Conservation (phyloP, 306 rosid species). For the Quercus engelmannii region DNA sequence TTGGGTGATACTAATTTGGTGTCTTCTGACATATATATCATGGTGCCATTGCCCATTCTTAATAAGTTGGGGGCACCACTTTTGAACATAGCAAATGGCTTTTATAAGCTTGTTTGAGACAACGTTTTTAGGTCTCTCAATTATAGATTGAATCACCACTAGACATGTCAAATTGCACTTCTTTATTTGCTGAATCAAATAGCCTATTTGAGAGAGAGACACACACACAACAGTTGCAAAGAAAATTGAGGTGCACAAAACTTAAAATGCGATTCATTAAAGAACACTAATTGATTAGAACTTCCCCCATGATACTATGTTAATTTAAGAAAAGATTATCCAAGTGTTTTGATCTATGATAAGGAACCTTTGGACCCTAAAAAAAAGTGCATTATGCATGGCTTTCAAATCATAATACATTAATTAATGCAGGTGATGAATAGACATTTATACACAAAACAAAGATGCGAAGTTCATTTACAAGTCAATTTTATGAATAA, state of each 20-base stretch:
- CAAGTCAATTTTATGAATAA: conserved; percentile 11
- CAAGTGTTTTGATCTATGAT: too few species aligned
- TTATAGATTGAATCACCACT: too few species aligned
- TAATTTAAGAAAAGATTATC: too few species aligned
- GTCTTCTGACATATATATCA: conserved; percentile 24
- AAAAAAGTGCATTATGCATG: background rate
- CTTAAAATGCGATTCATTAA: too few species aligned
- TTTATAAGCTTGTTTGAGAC: conserved; percentile 28
- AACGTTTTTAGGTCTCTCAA: background rate
- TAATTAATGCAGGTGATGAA: too few species aligned
- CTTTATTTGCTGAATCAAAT: background rate
- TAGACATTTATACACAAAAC: too few species aligned
- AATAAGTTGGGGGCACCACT: background rate
- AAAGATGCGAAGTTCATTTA: background rate
- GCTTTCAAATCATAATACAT: background rate
- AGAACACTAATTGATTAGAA: too few species aligned
- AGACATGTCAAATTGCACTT: background rate
- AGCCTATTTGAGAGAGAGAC: background rate
- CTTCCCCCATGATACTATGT: too few species aligned
- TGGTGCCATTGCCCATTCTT: conserved; percentile 19
- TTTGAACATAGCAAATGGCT: conserved; percentile 18
- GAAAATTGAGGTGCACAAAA: background rate
- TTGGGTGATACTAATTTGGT: background rate
- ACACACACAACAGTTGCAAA: background rate
- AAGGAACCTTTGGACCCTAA: too few species aligned